phyloP scores from a whole-genome alignment of 345 rosid genomes.

The Acer yangbiense region DNA sequence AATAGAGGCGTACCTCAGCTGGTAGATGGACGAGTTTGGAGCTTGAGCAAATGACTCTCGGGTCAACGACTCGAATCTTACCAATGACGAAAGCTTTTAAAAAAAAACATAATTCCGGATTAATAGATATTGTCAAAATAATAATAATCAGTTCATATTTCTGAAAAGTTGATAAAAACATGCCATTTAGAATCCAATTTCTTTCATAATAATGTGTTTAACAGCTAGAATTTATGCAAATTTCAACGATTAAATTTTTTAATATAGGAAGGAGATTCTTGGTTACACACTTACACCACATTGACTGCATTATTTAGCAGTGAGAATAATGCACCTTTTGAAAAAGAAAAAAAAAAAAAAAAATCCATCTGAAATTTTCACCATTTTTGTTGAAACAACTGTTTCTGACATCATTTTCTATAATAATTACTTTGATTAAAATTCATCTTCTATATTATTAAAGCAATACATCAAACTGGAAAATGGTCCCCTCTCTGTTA shows the following conservation, averaged over 20 bases:
- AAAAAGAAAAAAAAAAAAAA: too few relatives aligned
- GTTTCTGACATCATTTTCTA: background rate
- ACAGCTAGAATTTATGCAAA: background rate
- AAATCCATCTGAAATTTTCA: background rate
- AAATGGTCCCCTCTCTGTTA: background rate
- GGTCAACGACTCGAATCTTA: too few relatives aligned
- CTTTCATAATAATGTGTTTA: background rate
- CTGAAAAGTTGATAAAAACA: background rate
- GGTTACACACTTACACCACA: background rate
- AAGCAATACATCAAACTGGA: background rate
- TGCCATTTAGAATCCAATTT: background rate
- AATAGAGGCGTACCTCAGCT: too few relatives aligned
- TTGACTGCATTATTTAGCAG: background rate
- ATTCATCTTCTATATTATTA: background rate
- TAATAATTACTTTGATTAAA: background rate
- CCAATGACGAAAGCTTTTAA: too few relatives aligned
- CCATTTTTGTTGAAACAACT: background rate
- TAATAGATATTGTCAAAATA: too few relatives aligned
- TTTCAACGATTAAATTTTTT: background rate
- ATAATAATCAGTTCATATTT: background rate
- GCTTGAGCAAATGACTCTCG: too few relatives aligned
- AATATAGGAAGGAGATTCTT: background rate
- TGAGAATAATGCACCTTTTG: background rate
- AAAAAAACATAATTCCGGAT: too few relatives aligned
- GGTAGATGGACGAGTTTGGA: too few relatives aligned